Percentiles rank a stretch among this genome's conserved stretches.
phyloP scores from a whole-genome alignment of 2,329 filamentous ascomycete species.

The Trichoderma semiorbis region DNA sequence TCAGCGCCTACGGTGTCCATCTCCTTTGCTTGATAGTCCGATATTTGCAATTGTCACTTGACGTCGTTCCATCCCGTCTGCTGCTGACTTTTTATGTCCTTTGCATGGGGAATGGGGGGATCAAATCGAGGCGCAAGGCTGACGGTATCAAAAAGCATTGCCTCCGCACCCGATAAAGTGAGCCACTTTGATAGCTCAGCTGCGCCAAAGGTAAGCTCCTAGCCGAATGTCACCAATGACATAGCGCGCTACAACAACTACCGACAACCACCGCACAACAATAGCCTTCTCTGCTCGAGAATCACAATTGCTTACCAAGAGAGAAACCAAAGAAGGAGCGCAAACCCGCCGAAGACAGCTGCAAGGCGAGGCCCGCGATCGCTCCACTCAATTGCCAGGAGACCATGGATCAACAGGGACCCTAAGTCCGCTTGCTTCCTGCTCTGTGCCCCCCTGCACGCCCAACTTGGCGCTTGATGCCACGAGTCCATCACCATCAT shows the following conservation, averaged over 20 bases:
- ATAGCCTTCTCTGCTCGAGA: neutral
- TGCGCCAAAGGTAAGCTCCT: slow-evolving; percentile 4
- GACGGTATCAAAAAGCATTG: neutral
- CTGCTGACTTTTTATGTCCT: neutral
- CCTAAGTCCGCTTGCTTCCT: slow-evolving; percentile 14
- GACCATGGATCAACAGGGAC: slow-evolving; percentile 23
- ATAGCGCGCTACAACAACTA: neutral
- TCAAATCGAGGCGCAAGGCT: neutral
- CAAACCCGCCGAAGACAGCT: neutral
- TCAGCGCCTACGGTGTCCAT: neutral
- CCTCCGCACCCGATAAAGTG: neutral
- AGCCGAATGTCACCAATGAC: slow-evolving; percentile 11
- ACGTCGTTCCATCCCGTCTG: neutral
- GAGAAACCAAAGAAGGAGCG: neutral
- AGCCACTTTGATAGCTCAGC: neutral
- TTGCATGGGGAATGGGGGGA: neutral
- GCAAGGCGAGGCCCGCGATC: neutral
- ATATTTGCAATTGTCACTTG: neutral
- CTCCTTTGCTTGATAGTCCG: neutral
- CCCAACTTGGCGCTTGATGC: slow-evolving; percentile 6
- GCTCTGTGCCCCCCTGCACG: slow-evolving; percentile 11
- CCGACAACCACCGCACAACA: neutral
- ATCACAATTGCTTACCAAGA: neutral
- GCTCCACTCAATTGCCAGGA: slow-evolving; percentile 16
- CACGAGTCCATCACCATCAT: slow-evolving; percentile 31